Conservation (phyloP, 2,329 filamentous ascomycete genomes). For the Paracorniculantispora psalliotae region DNA sequence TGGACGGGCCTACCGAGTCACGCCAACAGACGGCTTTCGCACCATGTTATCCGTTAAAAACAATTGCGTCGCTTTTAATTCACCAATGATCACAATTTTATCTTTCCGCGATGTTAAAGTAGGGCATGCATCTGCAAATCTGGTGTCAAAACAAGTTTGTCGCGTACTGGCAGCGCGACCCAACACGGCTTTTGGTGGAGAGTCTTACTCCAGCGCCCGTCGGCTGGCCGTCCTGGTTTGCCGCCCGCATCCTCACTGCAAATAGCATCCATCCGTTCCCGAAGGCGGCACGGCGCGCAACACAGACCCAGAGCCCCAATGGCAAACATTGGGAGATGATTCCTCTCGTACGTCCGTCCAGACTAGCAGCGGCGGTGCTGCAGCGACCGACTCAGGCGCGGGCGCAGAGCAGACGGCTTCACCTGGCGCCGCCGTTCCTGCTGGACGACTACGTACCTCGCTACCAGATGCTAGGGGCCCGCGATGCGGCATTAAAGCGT, state of each 20-base stretch:
- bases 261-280: background rate
- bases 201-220: too few relatives aligned
- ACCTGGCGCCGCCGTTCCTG: conserved; percentile 61
- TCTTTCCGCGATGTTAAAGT: too few relatives aligned
- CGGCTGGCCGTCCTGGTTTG: too few relatives aligned
- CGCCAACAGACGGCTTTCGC: too few relatives aligned
- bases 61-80: too few relatives aligned
- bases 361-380: background rate
- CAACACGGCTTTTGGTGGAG: too few relatives aligned
- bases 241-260: background rate
- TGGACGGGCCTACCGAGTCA: too few relatives aligned
- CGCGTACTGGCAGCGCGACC: too few relatives aligned
- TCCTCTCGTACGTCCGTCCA: background rate
- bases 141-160: too few relatives aligned
- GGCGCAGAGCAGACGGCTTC: conserved; percentile 28
- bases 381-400: background rate
- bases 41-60: too few relatives aligned
- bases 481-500: conserved; percentile 68
- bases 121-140: too few relatives aligned
- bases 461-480: conserved; percentile 62
- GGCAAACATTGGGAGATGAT: background rate
- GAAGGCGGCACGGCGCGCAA: background rate
- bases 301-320: background rate
- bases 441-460: conserved; percentile 70
- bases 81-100: too few relatives aligned